Evolutionary conservation across 2,329 filamentous ascomycete species (phyloP), one percentile per base, ranked within the genome.

Genomic region (Penicillium corylophilum): DNA sequence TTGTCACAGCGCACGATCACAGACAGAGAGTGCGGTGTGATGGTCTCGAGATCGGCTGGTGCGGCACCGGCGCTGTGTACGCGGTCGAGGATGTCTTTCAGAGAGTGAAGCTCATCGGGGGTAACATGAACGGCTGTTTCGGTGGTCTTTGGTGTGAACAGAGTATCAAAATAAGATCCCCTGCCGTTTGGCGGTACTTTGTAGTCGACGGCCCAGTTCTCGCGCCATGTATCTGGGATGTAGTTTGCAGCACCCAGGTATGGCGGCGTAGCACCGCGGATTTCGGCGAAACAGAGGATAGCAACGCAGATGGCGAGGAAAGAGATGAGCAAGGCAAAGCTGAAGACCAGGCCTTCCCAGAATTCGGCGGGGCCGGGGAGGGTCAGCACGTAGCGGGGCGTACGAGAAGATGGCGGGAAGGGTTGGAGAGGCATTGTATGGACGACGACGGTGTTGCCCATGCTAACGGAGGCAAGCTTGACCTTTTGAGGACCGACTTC

Each of bases 401-500:
- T 72, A 20, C 75, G 63, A 9, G 76, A 76, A n/a, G 65, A 57
- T 3, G 70, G 61, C 7, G 75, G 74, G 29, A 68, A 70, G 9
- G 74, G 74, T 5, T 74, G 68, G 5, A 96, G 80, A 0, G 89
- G 85, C 56, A 96, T 85, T 35, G 84, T 87, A 71, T 95, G 89
- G 23, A 95, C 85, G 26, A 88, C 84, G 36, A 91, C 83, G 0
- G 85, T 89, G 68, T 91, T 92, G 54, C 85, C 87, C 61, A 95
- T 85, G 44, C 88, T 90, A 36, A 90, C 87, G 42, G 88, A 92
- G 26, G 89, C 91, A 3, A 96, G 82, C 62, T 89, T 89, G 60
- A 95, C 75, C 64, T 83, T 83, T 61, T 85, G 81, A 15, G 82
- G 77, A 33, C 69, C 65, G 45, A 74, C 74, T 48, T 74, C 69